Conservation (phyloP, 2,329 filamentous ascomycete genomes). For the Elsinoe ampelina region DNA sequence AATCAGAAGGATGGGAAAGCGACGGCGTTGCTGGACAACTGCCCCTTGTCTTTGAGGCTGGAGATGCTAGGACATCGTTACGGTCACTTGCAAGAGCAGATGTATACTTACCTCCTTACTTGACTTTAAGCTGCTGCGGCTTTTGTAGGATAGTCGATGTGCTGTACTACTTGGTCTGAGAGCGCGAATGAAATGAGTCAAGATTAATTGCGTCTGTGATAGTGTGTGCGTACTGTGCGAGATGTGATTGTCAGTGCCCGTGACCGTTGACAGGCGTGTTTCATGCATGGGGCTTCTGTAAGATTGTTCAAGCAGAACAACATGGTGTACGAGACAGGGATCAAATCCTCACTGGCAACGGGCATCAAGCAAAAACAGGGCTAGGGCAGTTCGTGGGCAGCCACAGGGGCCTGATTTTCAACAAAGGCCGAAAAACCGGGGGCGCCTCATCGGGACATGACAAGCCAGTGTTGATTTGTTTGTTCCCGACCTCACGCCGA, state of each 20-base stretch:
- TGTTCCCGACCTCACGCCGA: neutral
- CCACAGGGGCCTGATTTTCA: neutral
- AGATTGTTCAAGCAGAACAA: neutral
- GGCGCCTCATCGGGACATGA: too few relatives aligned
- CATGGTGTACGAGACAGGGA: neutral
- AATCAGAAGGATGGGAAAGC: neutral
- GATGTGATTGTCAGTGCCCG: neutral
- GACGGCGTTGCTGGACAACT: slow-evolving; percentile 14
- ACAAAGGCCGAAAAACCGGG: neutral
- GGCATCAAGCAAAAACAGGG: neutral
- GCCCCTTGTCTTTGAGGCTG: slow-evolving; percentile 7
- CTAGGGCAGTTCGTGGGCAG: neutral
- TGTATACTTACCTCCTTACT: neutral
- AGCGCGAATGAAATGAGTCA: slow-evolving; percentile 1
- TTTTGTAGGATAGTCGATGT: neutral
- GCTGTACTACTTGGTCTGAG: neutral
- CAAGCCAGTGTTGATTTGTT: neutral
- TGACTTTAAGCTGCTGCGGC: neutral
- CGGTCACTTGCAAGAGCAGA: neutral
- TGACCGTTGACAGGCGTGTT: neutral
- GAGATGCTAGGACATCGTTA: too few relatives aligned
- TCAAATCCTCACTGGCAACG: neutral
- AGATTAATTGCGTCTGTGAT: neutral
- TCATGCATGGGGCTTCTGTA: neutral
- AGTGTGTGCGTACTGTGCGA: neutral